Base-by-base conservation (phyloP, 78 protist species). In the Capsaspora owczarzaki region DNA sequence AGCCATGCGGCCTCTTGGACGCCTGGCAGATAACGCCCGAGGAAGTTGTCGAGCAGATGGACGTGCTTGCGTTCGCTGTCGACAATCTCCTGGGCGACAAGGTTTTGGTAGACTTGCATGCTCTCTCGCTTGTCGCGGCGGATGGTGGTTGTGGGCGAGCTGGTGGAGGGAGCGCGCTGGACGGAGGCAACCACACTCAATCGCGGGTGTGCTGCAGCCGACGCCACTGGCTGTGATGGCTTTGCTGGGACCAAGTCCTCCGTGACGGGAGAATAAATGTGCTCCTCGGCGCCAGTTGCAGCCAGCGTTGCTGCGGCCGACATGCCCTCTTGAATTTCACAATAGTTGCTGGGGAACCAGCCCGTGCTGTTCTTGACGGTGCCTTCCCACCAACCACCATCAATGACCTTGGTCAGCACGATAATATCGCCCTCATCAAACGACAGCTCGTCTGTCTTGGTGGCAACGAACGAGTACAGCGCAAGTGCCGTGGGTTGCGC, bases 321-420 rank as follows among this genome's bases (percentile, higher is more conserved):
- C n/a, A n/a, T n/a, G n/a, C n/a, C n/a, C n/a, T n/a, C n/a, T n/a
- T n/a, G n/a, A n/a, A n/a, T n/a, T n/a, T n/a, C n/a, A n/a, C n/a
- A n/a, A 77, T 89, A 89, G 72, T 79, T 89, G 49, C 87, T 29
- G 16, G 93, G 93, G 41, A 81, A 29, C 78, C 75, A 89, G 40
- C 93, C 93, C 31, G 46, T 68, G 31, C 79, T 74, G 41, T 89
- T 89, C 47, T 85, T 86, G 40, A 89, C 70, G 38, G 89, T 86
- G 70, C 93, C 87, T 83, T 91, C 92, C 88, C 92, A 85, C 95
- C 95, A 91, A 29, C 92, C 93, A 41, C 89, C 87, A 16, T 56
- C 66, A 29, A 56, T 56, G 66, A 29, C 12, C n/a, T 56, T 56
- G 10, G 12, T 56, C 20, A 56, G 10, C 29, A 2, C 25, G 35